Evolutionary conservation across 768 basidiomycete genomes (phyloP), one percentile per base, ranked within the genome.

Genomic region (Boletus patriciae): DNA sequence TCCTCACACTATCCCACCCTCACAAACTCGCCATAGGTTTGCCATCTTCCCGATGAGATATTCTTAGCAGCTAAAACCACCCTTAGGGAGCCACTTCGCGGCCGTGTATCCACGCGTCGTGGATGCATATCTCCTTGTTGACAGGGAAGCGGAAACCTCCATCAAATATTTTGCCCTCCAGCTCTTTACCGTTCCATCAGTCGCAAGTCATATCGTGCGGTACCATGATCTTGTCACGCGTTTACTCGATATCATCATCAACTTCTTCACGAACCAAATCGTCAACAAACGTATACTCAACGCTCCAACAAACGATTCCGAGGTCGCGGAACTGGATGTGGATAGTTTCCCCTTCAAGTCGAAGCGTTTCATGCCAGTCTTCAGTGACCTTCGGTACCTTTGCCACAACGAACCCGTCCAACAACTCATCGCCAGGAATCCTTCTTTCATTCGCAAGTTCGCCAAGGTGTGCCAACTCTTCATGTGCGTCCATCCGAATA

Each of bases 281-380:
- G 73, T 75, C 6, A 85, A 87, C 54, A 88, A 87, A 70, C 82
- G 83, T 43, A 87, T 94, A 59, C 66, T 81, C 33, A 70, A 62
- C 48, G 73, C 55, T 23, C 51, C 65, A 0, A 48, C 3, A 31
- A 49, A 66, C 8, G 45, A 66, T 0, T 38, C 72, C 19, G 64
- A 68, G 19, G 42, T 52, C n/a, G 43, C 65, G 66, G 64, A 68
- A 46, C 63, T 97, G 51, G 91, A 95, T 57, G 87, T 92, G 40
- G 95, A 97, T 46, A 83, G 85, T 38, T 83, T 85, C 55, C 88
- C 91, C 0, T 97, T 97, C 84, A 89, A 91, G 72, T 92, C 90
- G 18, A 98, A 98, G 70, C 88, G 95, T 10, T 97, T 96, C 75
- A 91, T 94, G 87, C 91, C 92, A 3, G 85, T 98, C 46, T 96